Evolutionary conservation across 805 yeast genomes (phyloP).

Genomic region (Kregervanrija pseudodelftensis): DNA sequence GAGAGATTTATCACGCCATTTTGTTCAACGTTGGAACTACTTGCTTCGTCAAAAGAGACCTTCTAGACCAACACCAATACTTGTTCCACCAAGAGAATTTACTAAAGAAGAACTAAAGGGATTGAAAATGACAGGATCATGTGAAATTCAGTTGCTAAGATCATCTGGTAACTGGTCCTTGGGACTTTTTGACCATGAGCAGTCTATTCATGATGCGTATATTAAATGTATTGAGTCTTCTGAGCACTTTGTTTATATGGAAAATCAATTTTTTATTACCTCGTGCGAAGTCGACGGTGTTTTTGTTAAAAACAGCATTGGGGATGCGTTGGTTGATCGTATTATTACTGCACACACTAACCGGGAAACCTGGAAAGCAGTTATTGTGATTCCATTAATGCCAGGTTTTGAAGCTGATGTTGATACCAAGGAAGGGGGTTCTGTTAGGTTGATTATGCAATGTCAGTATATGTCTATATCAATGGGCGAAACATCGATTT

Average conservation of each 20-base stretch:
- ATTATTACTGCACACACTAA: constrained; percentile 81
- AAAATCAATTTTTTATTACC: constrained; percentile 90
- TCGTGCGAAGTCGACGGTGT: constrained; percentile 83
- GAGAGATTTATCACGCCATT: constrained; percentile 85
- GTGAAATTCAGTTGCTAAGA: constrained; percentile 85
- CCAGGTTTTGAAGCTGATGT: constrained; percentile 96
- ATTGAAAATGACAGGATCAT: constrained; percentile 67
- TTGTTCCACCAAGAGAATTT: constrained; percentile 89
- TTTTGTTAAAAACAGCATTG: constrained; percentile 79
- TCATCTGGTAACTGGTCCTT: constrained; percentile 92
- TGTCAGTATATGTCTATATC: constrained; percentile 93
- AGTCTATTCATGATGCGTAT: constrained; percentile 89
- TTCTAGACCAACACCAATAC: constrained; percentile 83
- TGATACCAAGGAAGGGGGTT: constrained; percentile 87
- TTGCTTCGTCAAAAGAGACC: constrained; percentile 89
- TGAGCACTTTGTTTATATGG: constrained; percentile 89
- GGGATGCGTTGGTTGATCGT: constrained; percentile 96
- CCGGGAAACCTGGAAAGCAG: constrained; percentile 79
- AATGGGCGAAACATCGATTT: constrained; percentile 81
- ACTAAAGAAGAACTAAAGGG: constrained; percentile 61
- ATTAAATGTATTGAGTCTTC: constrained; percentile 84
- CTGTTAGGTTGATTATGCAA: constrained; percentile 94
- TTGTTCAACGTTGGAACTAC: constrained; percentile 97
- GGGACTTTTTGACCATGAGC: constrained; percentile 79
- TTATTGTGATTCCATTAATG: constrained; percentile 88